Percentiles rank a stretch among this genome's conserved stretches.
These are phyloP conservation scores for Brassica nigra DNA, from an alignment of 345 rosid species.

Conservation along the genomic window DNA sequence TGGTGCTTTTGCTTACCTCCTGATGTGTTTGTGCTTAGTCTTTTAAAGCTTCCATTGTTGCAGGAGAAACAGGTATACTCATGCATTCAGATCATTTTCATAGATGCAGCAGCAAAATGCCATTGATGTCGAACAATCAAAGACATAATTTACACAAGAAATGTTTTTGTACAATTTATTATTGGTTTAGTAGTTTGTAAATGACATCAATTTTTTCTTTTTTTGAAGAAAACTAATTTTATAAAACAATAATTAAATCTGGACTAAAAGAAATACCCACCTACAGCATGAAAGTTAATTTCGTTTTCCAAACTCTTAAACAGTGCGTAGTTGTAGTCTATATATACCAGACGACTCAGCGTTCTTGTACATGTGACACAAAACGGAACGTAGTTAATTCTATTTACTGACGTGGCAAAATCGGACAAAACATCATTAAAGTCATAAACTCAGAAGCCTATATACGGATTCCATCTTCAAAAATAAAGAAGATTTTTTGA, in stretches of 20 bases:
- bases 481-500: background rate
- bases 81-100: background rate
- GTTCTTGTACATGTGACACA: conserved; percentile 8
- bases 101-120: too few relatives aligned
- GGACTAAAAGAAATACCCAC: background rate
- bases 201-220: too few relatives aligned
- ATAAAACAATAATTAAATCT: background rate
- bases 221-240: background rate
- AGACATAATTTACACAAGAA: background rate
- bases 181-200: too few relatives aligned
- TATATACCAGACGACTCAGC: background rate
- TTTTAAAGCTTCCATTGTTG: background rate
- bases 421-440: conserved; percentile 8
- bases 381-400: background rate
- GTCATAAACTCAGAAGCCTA: background rate
- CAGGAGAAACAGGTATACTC: background rate
- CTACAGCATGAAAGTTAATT: background rate
- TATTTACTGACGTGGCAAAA: conserved; percentile 25
- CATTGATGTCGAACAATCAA: background rate
- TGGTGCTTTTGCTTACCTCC: background rate
- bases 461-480: conserved; percentile 24
- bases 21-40: conserved; percentile 12
- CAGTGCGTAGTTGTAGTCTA: background rate
- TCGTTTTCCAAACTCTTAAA: background rate
- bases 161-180: too few relatives aligned